Percentiles rank a stretch among this genome's conserved stretches.
Evolutionary conservation across 108 stramenopile species (phyloP).

Genomic region (Pseudonitzschia delicatissima): DNA sequence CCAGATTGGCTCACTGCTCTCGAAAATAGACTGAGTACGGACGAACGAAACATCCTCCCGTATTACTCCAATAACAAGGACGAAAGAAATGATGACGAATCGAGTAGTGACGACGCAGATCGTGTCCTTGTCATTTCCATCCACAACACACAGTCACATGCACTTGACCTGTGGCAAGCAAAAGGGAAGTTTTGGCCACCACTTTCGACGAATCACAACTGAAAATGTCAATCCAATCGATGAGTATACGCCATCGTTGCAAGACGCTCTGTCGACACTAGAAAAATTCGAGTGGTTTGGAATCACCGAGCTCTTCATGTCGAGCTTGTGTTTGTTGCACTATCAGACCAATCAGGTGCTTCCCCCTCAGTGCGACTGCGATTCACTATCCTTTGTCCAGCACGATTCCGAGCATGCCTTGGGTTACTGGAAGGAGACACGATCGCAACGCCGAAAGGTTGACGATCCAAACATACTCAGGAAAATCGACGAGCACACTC

Average conservation of each 20-base stretch:
- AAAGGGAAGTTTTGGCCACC: constrained; percentile 7
- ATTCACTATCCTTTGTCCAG: background rate
- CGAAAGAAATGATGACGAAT: no score
- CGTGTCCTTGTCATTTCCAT: background rate
- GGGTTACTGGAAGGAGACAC: background rate
- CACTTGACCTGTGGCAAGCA: background rate
- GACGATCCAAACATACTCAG: background rate
- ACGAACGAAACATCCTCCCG: background rate
- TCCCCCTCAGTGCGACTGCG: constrained; percentile 1
- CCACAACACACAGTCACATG: constrained; percentile 9
- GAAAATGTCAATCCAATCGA: background rate
- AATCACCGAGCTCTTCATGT: background rate
- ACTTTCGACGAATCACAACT: background rate
- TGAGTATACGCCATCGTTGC: background rate
- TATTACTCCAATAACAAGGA: background rate
- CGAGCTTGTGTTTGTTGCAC: constrained; percentile 10
- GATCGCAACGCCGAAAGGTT: background rate
- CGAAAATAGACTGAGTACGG: background rate
- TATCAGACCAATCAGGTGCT: background rate
- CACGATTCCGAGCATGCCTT: background rate
- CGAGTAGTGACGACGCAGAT: background rate
- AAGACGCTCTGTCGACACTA: background rate
- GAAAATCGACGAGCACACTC: constrained; percentile 1
- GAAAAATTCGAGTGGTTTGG: constrained; percentile 3
- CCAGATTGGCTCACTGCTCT: background rate